Base-by-base conservation (phyloP, 345 rosid genomes). In the Pistacia vera region DNA sequence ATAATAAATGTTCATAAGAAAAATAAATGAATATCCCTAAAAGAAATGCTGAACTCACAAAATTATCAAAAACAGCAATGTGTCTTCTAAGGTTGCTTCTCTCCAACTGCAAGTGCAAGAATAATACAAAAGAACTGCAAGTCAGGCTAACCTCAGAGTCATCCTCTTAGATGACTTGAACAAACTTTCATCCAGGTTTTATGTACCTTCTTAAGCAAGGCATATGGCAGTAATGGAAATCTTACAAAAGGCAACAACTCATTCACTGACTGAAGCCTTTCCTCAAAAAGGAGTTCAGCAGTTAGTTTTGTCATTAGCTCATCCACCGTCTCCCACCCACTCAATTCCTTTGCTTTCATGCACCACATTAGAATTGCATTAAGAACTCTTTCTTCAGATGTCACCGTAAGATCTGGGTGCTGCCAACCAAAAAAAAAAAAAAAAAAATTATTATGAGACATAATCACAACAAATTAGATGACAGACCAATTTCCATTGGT, bases 391-490 rank as follows among this genome's bases (percentile, higher is more conserved):
- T 94, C 99, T 80, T 96, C 97, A 11, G 97, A 91, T 74, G 95
- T 96, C 79, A 94, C 97, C 1, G 97, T 94, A 75, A 96, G 83
- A 81, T 94, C 97, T 72, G 88, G 91, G 83, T 90, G 97, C 97
- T 92, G 97, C 87, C 82, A 85, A n/a, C n/a, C n/a, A n/a, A n/a
- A 22, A 22, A 22, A 25, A 25, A 25, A 83, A 76, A 74, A 77
- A 69, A 85, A 28, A 20, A 60, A 63, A 6, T 70, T 65, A 65
- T 75, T 71, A 66, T 64, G 66, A 79, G 79, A 74, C 73, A 20
- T 71, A 52, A 61, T 14, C 36, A n/a, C 70, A 36, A 4, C 65
- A 63, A 13, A 35, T 54, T n/a, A 46, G 20, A 28, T 38, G 51
- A 61, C 9, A 51, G n/a, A 62, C 61, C 75, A 62, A 57, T 44